A percentile compares a stretch with the other conserved stretches of the same genome.
Conservation (phyloP, 345 rosid species). For the Eucalyptus cladocalyx region DNA sequence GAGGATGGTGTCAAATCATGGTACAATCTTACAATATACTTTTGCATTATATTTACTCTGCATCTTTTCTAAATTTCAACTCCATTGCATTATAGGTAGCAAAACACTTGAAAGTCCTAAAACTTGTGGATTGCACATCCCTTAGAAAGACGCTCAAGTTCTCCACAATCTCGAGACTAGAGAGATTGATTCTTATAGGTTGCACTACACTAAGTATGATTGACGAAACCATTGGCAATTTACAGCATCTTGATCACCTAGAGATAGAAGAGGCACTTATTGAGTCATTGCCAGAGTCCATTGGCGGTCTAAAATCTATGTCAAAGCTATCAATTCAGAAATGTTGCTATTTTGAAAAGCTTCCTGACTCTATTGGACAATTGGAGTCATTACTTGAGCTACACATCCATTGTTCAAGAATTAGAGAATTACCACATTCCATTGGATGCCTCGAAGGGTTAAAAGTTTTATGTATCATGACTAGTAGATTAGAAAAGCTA, state of each 20-base stretch:
- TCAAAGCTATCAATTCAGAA: not conserved
- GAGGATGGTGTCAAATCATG: not conserved
- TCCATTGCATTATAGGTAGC: not conserved
- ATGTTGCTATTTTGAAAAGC: not conserved
- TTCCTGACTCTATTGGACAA: not conserved
- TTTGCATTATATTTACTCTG: not conserved
- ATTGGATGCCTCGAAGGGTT: not conserved
- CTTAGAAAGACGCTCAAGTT: not conserved
- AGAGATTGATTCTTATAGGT: not conserved
- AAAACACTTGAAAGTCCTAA: not conserved
- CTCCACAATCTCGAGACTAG: not conserved
- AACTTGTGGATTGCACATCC: not conserved
- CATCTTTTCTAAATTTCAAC: not conserved
- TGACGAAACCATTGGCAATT: not conserved
- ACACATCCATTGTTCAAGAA: not conserved
- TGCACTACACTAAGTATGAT: not conserved
- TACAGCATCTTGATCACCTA: not conserved
- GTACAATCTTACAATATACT: not conserved
- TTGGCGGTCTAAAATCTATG: not conserved
- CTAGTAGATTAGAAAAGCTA: not conserved
- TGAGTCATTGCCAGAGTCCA: not conserved
- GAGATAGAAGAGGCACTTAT: not conserved
- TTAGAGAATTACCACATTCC: not conserved
- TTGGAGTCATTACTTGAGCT: not conserved
- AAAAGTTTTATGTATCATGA: not conserved